Conservation (phyloP, 352 stramenopile genomes). For the Globisporangium radiosum region DNA sequence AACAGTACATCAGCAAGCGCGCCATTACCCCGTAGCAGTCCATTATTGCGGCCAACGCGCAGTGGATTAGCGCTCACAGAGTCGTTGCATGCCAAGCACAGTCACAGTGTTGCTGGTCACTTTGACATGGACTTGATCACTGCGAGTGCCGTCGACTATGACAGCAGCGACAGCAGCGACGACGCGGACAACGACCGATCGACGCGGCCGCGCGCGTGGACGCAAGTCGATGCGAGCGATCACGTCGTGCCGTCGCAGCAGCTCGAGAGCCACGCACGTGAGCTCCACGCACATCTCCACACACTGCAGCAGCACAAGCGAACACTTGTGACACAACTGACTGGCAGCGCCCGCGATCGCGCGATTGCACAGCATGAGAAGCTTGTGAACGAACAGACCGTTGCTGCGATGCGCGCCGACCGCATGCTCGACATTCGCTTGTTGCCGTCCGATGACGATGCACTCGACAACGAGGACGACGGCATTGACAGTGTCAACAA, state of each 20-base stretch:
- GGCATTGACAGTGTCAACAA: not conserved
- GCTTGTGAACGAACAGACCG: slow-evolving; percentile 22
- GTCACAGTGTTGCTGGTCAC: not conserved
- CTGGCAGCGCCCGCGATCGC: slow-evolving; percentile 33
- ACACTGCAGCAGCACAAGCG: slow-evolving; percentile 55
- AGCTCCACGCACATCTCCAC: slow-evolving; percentile 9
- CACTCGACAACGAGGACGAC: slow-evolving; percentile 32
- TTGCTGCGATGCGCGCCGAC: slow-evolving; percentile 41
- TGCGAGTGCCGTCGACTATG: not conserved
- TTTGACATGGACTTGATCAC: not conserved
- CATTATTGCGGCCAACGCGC: slow-evolving; percentile 9
- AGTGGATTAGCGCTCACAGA: slow-evolving; percentile 7
- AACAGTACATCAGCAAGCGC: too few species aligned
- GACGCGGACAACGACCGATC: slow-evolving; percentile 1
- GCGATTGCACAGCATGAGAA: slow-evolving; percentile 32
- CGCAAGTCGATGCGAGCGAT: slow-evolving; percentile 46
- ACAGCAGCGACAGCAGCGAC: slow-evolving; percentile 23
- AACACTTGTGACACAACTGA: slow-evolving; percentile 47
- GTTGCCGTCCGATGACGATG: slow-evolving; percentile 24
- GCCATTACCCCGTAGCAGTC: not conserved
- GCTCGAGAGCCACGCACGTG: slow-evolving; percentile 31
- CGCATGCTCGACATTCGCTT: slow-evolving; percentile 69
- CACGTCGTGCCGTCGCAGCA: slow-evolving; percentile 57
- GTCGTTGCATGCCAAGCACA: not conserved
- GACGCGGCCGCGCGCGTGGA: slow-evolving; percentile 49